phyloP scores from a whole-genome alignment of 345 rosid species.

The Murraya paniculata region DNA sequence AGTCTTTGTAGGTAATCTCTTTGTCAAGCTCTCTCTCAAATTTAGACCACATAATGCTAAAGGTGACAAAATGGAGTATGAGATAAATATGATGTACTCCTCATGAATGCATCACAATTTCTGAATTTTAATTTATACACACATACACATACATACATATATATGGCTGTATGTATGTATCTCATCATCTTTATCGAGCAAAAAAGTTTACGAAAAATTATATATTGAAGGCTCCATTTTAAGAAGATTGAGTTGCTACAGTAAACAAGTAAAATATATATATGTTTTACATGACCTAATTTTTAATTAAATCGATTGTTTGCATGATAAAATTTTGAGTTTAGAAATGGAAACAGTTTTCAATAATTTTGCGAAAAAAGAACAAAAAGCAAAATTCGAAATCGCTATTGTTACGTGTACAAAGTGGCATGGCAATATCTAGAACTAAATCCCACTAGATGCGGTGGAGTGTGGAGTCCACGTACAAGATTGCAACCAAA shows the following conservation, averaged over 20 bases:
- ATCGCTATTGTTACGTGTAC: background rate
- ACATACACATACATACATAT: background rate
- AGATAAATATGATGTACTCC: background rate
- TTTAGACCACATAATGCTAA: background rate
- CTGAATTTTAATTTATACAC: background rate
- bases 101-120: background rate
- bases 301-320: too few species aligned
- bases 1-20: background rate
- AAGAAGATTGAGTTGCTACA: too few species aligned
- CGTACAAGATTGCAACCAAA: background rate
- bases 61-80: background rate
- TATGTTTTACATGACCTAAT: too few species aligned
- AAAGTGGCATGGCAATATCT: slow-evolving; percentile 1
- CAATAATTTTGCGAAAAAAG: background rate
- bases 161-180: too few species aligned
- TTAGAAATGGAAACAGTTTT: too few species aligned
- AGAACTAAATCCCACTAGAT: too few species aligned
- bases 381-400: background rate
- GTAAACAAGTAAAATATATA: too few species aligned
- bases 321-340: too few species aligned
- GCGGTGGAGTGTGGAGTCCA: background rate
- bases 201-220: too few species aligned
- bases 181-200: background rate
- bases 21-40: background rate
- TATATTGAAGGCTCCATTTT: too few species aligned